Conservation (phyloP, 805 yeast species). For the Yarrowia osloensis region DNA sequence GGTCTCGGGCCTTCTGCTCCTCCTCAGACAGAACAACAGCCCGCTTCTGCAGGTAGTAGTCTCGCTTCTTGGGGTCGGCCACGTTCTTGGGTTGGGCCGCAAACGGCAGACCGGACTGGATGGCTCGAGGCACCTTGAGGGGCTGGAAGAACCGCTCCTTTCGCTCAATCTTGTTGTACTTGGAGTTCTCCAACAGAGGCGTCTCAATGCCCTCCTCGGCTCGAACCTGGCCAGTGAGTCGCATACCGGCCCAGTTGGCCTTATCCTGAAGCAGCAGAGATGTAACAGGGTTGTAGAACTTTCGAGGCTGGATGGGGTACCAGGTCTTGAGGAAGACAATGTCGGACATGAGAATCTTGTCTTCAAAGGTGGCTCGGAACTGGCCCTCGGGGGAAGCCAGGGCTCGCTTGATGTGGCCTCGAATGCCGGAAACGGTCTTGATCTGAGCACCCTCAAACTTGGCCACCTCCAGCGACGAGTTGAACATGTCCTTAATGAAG, state of each 20-base stretch:
- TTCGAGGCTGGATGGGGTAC: constrained; percentile 91
- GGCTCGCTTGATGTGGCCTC: constrained; percentile 97
- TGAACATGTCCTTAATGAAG: constrained; percentile 94
- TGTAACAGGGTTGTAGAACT: constrained; percentile 94
- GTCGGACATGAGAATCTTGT: constrained; percentile 81
- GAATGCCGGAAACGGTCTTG: constrained; percentile 92
- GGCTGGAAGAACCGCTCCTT: constrained; percentile 83
- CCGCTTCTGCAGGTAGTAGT: constrained; percentile 81
- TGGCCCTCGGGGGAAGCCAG: constrained; percentile 92
- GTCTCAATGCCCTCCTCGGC: constrained; percentile 69
- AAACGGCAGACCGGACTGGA: constrained; percentile 81
- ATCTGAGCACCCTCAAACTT: constrained; percentile 97
- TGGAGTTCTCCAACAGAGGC: constrained; percentile 56
- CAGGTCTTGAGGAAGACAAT: constrained; percentile 88
- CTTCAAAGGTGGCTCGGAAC: constrained; percentile 96
- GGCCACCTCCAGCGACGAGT: constrained; percentile 90
- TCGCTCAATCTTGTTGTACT: constrained; percentile 76
- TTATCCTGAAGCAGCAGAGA: constrained; percentile 78
- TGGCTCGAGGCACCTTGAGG: constrained; percentile 76
- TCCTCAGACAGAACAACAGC: constrained; percentile 93
- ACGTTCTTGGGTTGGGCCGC: constrained; percentile 85
- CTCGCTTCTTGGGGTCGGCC: constrained; percentile 46
- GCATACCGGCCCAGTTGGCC: constrained; percentile 93
- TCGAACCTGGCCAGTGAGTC: constrained; percentile 90
- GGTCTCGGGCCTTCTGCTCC: constrained; percentile 87